A percentile compares a stretch with the other conserved stretches of the same genome.
These are phyloP conservation scores for Reticulascus tulasneorum DNA, from an alignment of 2,329 filamentous ascomycete species.

Conservation along the genomic window DNA sequence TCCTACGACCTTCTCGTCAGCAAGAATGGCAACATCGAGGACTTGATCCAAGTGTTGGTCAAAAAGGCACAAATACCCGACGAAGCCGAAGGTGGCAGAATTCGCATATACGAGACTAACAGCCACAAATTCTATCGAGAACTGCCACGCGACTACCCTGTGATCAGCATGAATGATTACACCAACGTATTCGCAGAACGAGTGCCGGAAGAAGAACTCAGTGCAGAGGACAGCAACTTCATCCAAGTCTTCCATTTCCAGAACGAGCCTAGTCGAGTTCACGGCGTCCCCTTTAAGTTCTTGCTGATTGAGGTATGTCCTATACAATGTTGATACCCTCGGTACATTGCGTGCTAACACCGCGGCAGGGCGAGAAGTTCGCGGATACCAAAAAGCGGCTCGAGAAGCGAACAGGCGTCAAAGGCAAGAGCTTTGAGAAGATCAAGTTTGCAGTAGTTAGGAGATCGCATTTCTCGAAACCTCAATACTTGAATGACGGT, in stretches of 20 bases:
- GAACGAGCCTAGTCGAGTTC: conserved; percentile 75
- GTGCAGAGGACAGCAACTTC: conserved; percentile 52
- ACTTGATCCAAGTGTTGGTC: conserved; percentile 70
- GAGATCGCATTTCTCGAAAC: conserved; percentile 68
- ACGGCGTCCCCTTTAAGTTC: conserved; percentile 91
- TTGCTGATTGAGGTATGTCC: conserved; percentile 69
- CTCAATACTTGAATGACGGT: conserved; percentile 86
- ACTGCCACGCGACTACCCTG: conserved; percentile 63
- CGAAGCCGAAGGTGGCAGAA: conserved; percentile 63
- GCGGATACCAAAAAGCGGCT: conserved; percentile 91
- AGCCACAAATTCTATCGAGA: conserved; percentile 81
- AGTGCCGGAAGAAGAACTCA: conserved; percentile 68
- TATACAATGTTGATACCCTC: no score
- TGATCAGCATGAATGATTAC: conserved; percentile 85
- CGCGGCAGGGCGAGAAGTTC: conserved; percentile 70
- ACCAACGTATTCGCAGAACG: conserved; percentile 76
- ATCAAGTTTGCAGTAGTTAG: conserved; percentile 89
- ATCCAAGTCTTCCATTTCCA: conserved; percentile 92
- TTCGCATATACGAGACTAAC: conserved; percentile 80
- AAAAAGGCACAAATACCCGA: conserved; percentile 78
- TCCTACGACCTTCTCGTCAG: conserved; percentile 77
- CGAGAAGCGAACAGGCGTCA: conserved; percentile 87
- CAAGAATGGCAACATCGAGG: conserved; percentile 76
- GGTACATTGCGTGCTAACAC: conserved; percentile 1
- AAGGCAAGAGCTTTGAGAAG: conserved; percentile 97